Conservation (phyloP, 257 asterid species). For the Nicotiana paniculata region DNA sequence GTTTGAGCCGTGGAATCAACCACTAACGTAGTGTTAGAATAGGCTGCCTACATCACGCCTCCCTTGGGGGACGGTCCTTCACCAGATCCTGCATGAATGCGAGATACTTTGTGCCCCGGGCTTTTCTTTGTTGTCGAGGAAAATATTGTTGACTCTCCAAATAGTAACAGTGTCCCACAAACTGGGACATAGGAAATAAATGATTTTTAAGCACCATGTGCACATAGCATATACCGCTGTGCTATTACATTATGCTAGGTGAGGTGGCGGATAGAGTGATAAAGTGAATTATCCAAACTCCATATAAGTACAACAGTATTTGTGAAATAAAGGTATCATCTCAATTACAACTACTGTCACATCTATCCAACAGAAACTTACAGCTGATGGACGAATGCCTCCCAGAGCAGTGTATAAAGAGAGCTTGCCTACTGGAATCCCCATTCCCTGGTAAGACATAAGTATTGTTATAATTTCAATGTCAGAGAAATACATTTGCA, state of each 20-base stretch:
- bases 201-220: not conserved
- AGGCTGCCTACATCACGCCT: too few relatives aligned
- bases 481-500: not conserved
- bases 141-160: not conserved
- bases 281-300: not conserved
- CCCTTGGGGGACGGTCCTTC: too few relatives aligned
- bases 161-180: not conserved
- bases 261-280: not conserved
- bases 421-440: conserved; percentile 91
- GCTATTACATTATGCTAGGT: not conserved
- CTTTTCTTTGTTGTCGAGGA: not conserved
- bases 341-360: not conserved
- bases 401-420: conserved; percentile 92
- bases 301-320: not conserved
- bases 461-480: conserved; percentile 5
- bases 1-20: too few relatives aligned
- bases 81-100: too few relatives aligned
- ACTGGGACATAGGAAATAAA: not conserved
- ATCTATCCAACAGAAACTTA: conserved; percentile 12
- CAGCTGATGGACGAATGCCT: conserved; percentile 88
- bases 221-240: not conserved
- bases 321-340: not conserved
- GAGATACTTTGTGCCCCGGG: too few relatives aligned
- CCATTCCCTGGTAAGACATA: conserved; percentile 75
- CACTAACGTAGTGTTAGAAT: too few relatives aligned